These are phyloP conservation scores for Rhynchosporium secalis DNA, from an alignment of 2,329 filamentous ascomycete species.

Conservation along the genomic window DNA sequence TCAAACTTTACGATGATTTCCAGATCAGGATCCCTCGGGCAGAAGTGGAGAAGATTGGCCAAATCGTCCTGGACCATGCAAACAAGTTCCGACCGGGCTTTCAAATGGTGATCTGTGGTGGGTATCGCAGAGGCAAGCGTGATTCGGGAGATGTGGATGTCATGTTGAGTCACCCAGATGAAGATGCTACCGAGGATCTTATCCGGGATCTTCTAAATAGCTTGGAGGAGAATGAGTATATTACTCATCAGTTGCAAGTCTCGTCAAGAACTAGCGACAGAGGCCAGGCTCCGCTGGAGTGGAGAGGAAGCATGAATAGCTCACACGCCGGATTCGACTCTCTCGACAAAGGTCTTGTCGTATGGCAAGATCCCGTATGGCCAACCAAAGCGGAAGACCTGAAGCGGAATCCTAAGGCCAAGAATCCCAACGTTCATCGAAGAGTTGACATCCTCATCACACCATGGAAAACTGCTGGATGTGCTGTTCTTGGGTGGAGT, in stretches of 20 bases:
- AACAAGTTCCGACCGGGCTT: slow-evolving; percentile 58
- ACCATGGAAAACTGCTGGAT: slow-evolving; percentile 86
- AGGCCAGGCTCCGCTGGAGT: slow-evolving; percentile 60
- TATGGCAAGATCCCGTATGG: slow-evolving; percentile 76
- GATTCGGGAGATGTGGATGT: slow-evolving; percentile 82
- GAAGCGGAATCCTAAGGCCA: slow-evolving; percentile 38
- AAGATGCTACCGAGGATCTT: slow-evolving; percentile 66
- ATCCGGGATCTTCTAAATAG: slow-evolving; percentile 68
- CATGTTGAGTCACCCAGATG: slow-evolving; percentile 76
- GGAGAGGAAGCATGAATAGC: slow-evolving; percentile 47
- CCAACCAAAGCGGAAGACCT: slow-evolving; percentile 42
- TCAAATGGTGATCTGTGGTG: slow-evolving; percentile 63
- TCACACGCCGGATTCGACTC: slow-evolving; percentile 72
- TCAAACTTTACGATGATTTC: slow-evolving; percentile 93
- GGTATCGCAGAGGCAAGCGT: slow-evolving; percentile 65
- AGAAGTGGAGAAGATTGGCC: slow-evolving; percentile 72
- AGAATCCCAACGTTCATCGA: slow-evolving; percentile 74
- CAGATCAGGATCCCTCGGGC: slow-evolving; percentile 65
- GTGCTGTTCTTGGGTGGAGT: slow-evolving; percentile 84
- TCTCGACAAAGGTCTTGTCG: slow-evolving; percentile 87
- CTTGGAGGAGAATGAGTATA: slow-evolving; percentile 67
- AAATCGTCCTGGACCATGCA: slow-evolving; percentile 65
- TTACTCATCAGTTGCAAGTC: slow-evolving; percentile 80
- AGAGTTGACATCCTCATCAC: slow-evolving; percentile 90
- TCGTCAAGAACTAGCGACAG: slow-evolving; percentile 70